Evolutionary conservation across 768 basidiomycete species (phyloP), one percentile per base, ranked within the genome.

Genomic region (Termitomyces titanicus): DNA sequence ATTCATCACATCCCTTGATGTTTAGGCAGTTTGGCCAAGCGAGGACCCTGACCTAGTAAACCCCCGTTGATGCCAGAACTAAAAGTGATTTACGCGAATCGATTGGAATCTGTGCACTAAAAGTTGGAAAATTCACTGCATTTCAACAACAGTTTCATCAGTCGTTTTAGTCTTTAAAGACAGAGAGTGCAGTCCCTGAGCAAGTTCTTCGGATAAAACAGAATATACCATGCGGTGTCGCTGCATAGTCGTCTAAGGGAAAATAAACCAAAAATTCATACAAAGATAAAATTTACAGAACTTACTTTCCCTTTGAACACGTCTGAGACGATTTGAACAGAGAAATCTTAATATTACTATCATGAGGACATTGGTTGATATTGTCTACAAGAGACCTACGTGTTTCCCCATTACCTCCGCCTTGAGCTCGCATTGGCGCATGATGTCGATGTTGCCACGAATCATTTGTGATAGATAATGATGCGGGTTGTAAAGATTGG

Each of bases 391-490:
- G 57, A 49, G 45, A 81, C 88, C 63, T 78, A 94, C 92, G 92
- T 46, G 92, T 89, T 78, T 93, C 92, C 55, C 84, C 85, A 64
- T 77, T 84, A 42, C 79, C 82, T 60, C 81, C 84, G 53, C 78
- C 81, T 68, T 82, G 76, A 42, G 77, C 84, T 66, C 80, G 80
- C 92, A 94, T 94, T 45, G 92, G 77, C 53, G 80, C 79, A 72
- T 94, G 92, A 74, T 93, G 88, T 64, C 88, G 81, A 70, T 94
- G 92, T 72, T 89, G 79, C 81, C 83, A 85, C 50, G 92, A 93
- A 64, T 94, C 88, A 71, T 94, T 94, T 34, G 78, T 78, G 66
- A 94, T 86, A 51, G 66, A 76, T 65, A 94, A 75, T 63, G 77
- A 75, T 51, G 78, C 70, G 18, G 92, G 91, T 62, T 76, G 73